Evolutionary conservation across 2,329 filamentous ascomycete species (phyloP), one percentile per base, ranked within the genome.

Genomic region (Ilyonectria mors-panacis): DNA sequence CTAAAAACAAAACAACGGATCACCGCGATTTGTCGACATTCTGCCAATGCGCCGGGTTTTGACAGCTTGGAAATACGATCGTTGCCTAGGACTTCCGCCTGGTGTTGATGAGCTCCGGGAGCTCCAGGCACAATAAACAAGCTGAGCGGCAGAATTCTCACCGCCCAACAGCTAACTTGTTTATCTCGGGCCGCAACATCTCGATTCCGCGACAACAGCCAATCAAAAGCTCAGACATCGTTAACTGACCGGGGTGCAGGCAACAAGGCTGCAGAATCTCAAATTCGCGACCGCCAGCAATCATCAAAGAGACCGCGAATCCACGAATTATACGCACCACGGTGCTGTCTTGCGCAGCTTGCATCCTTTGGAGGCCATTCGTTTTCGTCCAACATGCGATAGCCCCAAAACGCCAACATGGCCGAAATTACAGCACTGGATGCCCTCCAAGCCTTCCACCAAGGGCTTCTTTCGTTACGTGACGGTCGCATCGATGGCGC

Each of bases 361-460:
- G 63, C 65, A 72, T 65, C 51, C 37, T 39, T 47, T 59, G 63
- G 69, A 71, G 54, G 71, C 72, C 63, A 58, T 67, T 65, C 61
- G 61, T 47, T 70, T 59, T 56, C 64, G 47, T 68, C 68, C 79
- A 81, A 73, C 74, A 86, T 86, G 85, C 83, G 79, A 86, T 86
- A 86, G 81, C 74, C 70, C 73, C 70, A 72, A 72, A 78, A 70
- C 69, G 78, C 75, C 81, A 84, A 77, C 72, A 95, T 96, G 94
- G 90, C 92, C 80, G 91, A 92, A 77, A 85, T 89, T 78, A 91
- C 91, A 79, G 89, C 88, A 77, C 87, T 97, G 78, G 91, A 92
- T 78, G 89, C 91, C 81, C 89, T 98, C 76, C 91, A 95, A 84
- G 91, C 90, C 80, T 90, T 99, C 75, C 93, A 97, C 81, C 90